Conservation (phyloP, 345 rosid genomes). For the Fremontodendron californicum region DNA sequence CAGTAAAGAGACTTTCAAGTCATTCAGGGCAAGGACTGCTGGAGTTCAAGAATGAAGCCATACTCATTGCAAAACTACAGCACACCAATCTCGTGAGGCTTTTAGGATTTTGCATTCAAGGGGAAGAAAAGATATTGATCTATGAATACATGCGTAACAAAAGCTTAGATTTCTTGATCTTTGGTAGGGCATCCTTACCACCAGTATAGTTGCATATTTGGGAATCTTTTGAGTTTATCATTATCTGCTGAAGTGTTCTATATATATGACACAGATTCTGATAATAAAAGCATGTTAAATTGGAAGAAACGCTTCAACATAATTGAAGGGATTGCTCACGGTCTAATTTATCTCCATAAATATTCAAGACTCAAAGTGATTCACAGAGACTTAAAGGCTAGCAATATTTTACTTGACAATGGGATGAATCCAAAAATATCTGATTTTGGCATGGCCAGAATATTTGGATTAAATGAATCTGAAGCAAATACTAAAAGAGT, state of each 20-base stretch:
- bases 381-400: constrained; percentile 9
- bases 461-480: not conserved
- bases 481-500: constrained; percentile 9
- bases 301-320: constrained; percentile 9
- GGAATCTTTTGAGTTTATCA: too few species aligned
- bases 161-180: constrained; percentile 30
- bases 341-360: constrained; percentile 8
- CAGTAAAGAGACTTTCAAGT: constrained; percentile 35
- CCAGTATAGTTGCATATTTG: not conserved
- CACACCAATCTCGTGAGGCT: constrained; percentile 38
- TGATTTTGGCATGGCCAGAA: constrained; percentile 16
- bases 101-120: constrained; percentile 30
- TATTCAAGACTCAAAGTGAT: constrained; percentile 4
- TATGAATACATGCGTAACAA: too few species aligned
- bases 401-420: constrained; percentile 9
- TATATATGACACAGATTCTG: not conserved
- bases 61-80: constrained; percentile 33
- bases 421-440: constrained; percentile 10
- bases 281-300: not conserved
- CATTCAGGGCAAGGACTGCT: constrained; percentile 39
- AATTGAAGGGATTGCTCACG: constrained; percentile 4
- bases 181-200: constrained; percentile 19
- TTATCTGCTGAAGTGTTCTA: not conserved
- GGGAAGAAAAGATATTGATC: constrained; percentile 32
- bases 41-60: constrained; percentile 34